Evolutionary conservation across 306 rosid genomes (phyloP).

Genomic region (Quercus engelmannii): DNA sequence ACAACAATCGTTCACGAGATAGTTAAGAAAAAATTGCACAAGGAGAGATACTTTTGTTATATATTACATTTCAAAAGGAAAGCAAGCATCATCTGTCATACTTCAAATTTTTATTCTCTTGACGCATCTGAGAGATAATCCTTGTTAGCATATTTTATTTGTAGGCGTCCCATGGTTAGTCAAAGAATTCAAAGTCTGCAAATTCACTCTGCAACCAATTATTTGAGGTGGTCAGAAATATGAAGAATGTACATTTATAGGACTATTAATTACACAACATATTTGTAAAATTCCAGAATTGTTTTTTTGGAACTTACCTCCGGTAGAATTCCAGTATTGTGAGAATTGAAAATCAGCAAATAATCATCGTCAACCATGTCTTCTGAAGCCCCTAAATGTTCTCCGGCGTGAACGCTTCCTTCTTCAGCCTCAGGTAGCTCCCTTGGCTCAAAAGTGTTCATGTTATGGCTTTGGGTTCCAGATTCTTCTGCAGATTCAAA

Average conservation of each 20-base stretch:
- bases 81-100: slow-evolving; percentile 29
- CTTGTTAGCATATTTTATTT: slow-evolving; percentile 23
- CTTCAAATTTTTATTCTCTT: slow-evolving; percentile 28
- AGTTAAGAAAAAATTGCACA: slow-evolving; percentile 25
- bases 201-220: slow-evolving; percentile 57
- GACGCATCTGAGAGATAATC: slow-evolving; percentile 21
- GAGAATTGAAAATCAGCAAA: slow-evolving; percentile 39
- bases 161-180: slow-evolving; percentile 55
- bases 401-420: slow-evolving; percentile 29
- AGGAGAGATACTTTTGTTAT: slow-evolving; percentile 34
- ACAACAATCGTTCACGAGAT: slow-evolving; percentile 16
- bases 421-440: slow-evolving; percentile 29
- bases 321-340: slow-evolving; percentile 36
- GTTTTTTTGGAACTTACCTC: slow-evolving; percentile 49
- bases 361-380: slow-evolving; percentile 30
- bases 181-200: slow-evolving; percentile 47
- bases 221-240: slow-evolving; percentile 13
- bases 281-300: background rate
- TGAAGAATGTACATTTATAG: background rate
- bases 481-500: slow-evolving; percentile 58
- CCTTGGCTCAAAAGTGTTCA: slow-evolving; percentile 29
- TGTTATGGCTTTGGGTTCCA: slow-evolving; percentile 35
- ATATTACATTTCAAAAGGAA: slow-evolving; percentile 46
- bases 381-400: slow-evolving; percentile 19
- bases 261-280: background rate